Evolutionary conservation across 345 rosid genomes (phyloP), one percentile per base, ranked within the genome.

Genomic region (Boechera retrofracta): DNA sequence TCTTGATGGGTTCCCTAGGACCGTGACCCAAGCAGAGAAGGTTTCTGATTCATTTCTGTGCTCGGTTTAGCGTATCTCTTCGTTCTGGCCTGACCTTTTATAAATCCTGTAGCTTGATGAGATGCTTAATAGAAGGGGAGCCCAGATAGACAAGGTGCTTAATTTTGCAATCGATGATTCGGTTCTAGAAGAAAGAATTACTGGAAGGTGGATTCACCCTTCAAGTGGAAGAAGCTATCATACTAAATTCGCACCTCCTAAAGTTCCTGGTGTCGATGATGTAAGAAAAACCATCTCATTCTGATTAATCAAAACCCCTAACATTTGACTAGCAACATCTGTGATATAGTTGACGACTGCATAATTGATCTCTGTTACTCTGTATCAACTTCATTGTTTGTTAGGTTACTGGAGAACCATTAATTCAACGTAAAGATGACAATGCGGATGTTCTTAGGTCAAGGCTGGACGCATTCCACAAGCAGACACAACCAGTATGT

Each of bases 171-270:
- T 94, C 1, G 91, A 90, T 51, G 98, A 94, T 87, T 84, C 86
- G 4, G 86, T 90, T 74, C 85, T 94, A 81, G 98, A 92, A 87
- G 98, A 94, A 79, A 89, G 98, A 82, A 90, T 94, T 42, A 92
- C 98, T 18, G 98, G 96, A 55, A 90, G 98, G 78, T 94, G 98
- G 98, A 87, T 94, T 67, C 98, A 94, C 73, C 97, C 98, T 81
- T 85, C 91, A 10, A 94, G 98, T 85, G 98, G 98, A 41, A 90
- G 98, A 81, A 84, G 91, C 61, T 94, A 92, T 69, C 98, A 92
- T 72, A 84, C 90, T 7, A 94, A 88, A 77, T 94, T 86, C 59
- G 89, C 97, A 15, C 98, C 98, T 83, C 89, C 98, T 26, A 90
- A 90, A 87, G 87, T 71, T 81, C 86, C 86, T 0, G 97, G 96